A percentile compares a stretch with the other conserved stretches of the same genome.
These are phyloP conservation scores for Cavenderia fasciculata DNA, from an alignment of 78 protist genomes.

Conservation along the genomic window DNA sequence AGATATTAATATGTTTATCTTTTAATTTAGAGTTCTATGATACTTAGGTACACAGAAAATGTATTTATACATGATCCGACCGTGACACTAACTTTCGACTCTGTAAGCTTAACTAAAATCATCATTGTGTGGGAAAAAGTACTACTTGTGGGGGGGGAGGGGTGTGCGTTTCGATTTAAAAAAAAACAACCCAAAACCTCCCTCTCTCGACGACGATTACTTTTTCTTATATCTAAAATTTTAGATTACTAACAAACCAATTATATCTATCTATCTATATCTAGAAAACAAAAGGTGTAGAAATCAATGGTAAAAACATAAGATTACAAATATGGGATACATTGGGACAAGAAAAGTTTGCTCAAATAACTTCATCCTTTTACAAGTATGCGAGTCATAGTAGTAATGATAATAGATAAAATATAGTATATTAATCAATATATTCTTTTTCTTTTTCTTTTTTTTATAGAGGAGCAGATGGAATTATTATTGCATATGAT, in stretches of 20 bases:
- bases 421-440: too few species aligned
- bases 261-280: too few species aligned
- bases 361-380: constrained; percentile 44
- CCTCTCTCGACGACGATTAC: not conserved
- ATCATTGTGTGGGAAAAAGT: not conserved
- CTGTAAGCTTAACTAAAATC: too few species aligned
- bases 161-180: not conserved
- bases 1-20: not conserved
- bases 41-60: constrained; percentile 37
- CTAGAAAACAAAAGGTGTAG: constrained; percentile 52
- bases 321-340: constrained; percentile 71
- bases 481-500: constrained; percentile 60
- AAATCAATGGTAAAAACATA: constrained; percentile 19
- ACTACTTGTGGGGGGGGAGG: not conserved
- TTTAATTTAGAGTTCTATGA: constrained; percentile 9
- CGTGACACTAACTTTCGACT: constrained; percentile 1
- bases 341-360: constrained; percentile 40
- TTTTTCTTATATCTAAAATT: not conserved
- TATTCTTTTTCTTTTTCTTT: not conserved
- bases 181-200: not conserved
- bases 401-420: not conserved
- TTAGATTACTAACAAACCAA: not conserved
- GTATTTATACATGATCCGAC: constrained; percentile 3
- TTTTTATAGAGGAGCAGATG: constrained; percentile 40
- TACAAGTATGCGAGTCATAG: constrained; percentile 5